A percentile compares a stretch with the other conserved stretches of the same genome.
phyloP scores from a whole-genome alignment of 345 rosid species.

The Cardamine occulta region DNA sequence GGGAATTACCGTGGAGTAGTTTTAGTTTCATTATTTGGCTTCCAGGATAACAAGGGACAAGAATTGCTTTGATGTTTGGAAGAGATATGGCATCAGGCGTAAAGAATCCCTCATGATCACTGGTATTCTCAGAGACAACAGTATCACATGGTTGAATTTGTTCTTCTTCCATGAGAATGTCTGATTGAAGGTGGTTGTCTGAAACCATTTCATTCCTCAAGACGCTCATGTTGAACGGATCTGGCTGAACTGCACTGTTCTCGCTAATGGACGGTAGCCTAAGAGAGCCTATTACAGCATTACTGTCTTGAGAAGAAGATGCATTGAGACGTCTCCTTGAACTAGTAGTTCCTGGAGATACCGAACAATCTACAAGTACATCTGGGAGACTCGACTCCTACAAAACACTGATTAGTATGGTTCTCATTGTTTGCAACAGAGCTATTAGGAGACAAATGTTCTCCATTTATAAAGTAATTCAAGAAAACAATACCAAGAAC shows the following conservation, averaged over 20 bases:
- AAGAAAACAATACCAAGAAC: slow-evolving; percentile 68
- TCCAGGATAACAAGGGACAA: slow-evolving; percentile 58
- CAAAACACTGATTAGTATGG: not conserved
- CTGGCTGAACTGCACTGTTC: slow-evolving; percentile 45
- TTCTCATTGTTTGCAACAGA: not conserved
- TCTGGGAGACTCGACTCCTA: slow-evolving; percentile 91
- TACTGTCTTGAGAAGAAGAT: slow-evolving; percentile 42
- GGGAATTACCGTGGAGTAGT: slow-evolving; percentile 50
- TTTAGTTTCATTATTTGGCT: slow-evolving; percentile 51
- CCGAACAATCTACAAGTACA: slow-evolving; percentile 51
- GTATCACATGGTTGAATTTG: slow-evolving; percentile 39
- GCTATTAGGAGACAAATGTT: slow-evolving; percentile 4
- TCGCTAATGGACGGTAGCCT: slow-evolving; percentile 38
- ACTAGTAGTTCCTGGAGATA: slow-evolving; percentile 63
- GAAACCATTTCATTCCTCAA: slow-evolving; percentile 53
- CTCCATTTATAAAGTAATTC: not conserved
- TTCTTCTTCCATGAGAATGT: slow-evolving; percentile 63
- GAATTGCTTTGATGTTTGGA: slow-evolving; percentile 53
- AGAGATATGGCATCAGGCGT: slow-evolving; percentile 58
- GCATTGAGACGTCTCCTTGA: slow-evolving; percentile 61
- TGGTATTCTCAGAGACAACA: slow-evolving; percentile 47
- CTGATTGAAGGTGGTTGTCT: slow-evolving; percentile 45
- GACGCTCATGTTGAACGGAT: slow-evolving; percentile 60
- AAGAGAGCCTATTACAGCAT: slow-evolving; percentile 34
- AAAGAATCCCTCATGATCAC: slow-evolving; percentile 53